Base-by-base conservation (phyloP, 148 eudicot genomes). In the Fagopyrum homotropicum region DNA sequence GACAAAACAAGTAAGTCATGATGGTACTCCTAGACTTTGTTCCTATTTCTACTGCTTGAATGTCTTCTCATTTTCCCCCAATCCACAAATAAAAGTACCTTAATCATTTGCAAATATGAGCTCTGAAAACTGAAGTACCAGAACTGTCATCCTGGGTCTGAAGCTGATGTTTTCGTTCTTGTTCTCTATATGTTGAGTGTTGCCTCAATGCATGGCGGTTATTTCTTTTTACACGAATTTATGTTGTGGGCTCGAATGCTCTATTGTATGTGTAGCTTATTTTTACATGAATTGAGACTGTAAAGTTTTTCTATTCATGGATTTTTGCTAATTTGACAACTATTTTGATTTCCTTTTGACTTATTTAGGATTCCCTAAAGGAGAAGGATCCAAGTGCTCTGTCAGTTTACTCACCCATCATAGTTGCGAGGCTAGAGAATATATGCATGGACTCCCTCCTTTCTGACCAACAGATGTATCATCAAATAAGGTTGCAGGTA, bases 401-500 rank as follows among this genome's bases (percentile, higher is more conserved):
- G 66, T 75, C 83, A 72, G 68, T 76, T 69, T 83, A 79, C 76
- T 77, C 83, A 68, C 88, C 91, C 47, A 77, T 92, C 78, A 69
- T 92, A 64, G 71, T 86, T 73, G 81, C 82, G 69, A 88, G 94
- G 82, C 81, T 92, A 56, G 87, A 83, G 73, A 89, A 85, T 73
- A 79, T 92, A 77, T 80, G 81, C 79, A 77, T 89, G 80, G 90
- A 89, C 82, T 85, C 90, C 66, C 74, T 92, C 82, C 77, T 85
- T 61, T 86, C 89, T 78, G 84, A 87, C 70, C 81, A 83, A 75
- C 85, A 86, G 68, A 92, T 80, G 74, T 82, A 84, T 72, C 85
- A 89, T 82, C 86, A 87, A 74, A 56, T 90, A 70, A 88, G 85
- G 73, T 85, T 92, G 40, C 90, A 88, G 91, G 99, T 96, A 84